These are phyloP conservation scores for Microsporum ferrugineum DNA, from an alignment of 2,329 filamentous ascomycete genomes.

Conservation along the genomic window DNA sequence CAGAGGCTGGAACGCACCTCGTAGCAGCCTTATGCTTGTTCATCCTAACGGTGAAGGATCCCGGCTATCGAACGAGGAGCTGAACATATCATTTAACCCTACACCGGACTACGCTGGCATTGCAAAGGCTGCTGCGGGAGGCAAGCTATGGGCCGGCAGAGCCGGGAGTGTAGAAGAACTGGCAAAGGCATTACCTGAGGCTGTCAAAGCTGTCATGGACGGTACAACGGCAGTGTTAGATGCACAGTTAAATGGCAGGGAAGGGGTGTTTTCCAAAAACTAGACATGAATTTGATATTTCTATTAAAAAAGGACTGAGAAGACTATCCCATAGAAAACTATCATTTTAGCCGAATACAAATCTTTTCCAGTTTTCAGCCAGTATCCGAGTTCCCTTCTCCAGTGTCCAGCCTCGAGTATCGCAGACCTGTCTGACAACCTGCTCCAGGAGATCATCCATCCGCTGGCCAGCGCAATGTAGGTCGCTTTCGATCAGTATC, in stretches of 20 bases:
- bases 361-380: slow-evolving; percentile 63
- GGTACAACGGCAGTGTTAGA: slow-evolving; percentile 54
- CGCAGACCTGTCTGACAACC: slow-evolving; percentile 64
- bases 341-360: slow-evolving; percentile 52
- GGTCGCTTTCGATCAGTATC: slow-evolving; percentile 78
- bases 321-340: not conserved
- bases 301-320: not conserved
- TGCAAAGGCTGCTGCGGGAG: slow-evolving; percentile 53
- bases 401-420: slow-evolving; percentile 64
- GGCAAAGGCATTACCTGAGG: slow-evolving; percentile 43
- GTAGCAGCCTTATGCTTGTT: slow-evolving; percentile 50
- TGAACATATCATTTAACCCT: slow-evolving; percentile 56
- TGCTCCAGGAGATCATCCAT: slow-evolving; percentile 73
- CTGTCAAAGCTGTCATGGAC: slow-evolving; percentile 46
- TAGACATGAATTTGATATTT: not conserved
- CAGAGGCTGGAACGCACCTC: slow-evolving; percentile 59
- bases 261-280: slow-evolving; percentile 41
- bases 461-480: slow-evolving; percentile 65
- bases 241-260: slow-evolving; percentile 45
- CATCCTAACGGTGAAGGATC: slow-evolving; percentile 53
- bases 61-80: slow-evolving; percentile 50
- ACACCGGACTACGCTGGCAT: slow-evolving; percentile 58
- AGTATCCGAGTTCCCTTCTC: slow-evolving; percentile 58
- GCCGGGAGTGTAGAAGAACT: slow-evolving; percentile 48
- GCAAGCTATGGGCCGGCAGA: slow-evolving; percentile 49